A percentile compares a stretch with the other conserved stretches of the same genome.
Evolutionary conservation across 345 rosid species (phyloP).

Genomic region (Bretschneidera sinensis): DNA sequence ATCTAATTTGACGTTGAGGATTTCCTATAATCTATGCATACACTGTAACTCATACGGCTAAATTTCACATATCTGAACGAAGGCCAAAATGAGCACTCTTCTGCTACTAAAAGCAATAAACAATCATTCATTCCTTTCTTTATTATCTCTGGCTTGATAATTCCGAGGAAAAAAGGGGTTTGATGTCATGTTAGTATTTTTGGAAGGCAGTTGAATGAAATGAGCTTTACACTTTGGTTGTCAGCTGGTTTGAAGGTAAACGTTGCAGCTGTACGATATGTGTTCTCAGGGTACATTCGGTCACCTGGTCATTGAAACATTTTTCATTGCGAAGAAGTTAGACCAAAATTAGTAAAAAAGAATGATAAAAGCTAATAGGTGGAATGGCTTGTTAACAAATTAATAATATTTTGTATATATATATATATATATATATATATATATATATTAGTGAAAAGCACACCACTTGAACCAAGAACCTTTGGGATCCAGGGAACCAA

Average conservation of each 20-base stretch:
- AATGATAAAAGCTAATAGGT: no score
- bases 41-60: no score
- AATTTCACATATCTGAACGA: no score
- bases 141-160: conserved; percentile 14
- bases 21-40: no score
- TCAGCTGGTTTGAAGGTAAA: conserved; percentile 26
- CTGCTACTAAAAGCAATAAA: conserved; percentile 11
- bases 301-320: conserved; percentile 40
- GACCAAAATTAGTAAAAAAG: neutral
- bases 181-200: conserved; percentile 23
- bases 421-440: no score
- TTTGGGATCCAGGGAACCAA: no score
- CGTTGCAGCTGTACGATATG: conserved; percentile 46
- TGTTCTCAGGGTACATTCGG: conserved; percentile 60
- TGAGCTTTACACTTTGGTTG: conserved; percentile 31
- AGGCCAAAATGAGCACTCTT: conserved; percentile 5
- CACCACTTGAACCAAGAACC: no score
- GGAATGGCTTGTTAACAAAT: no score
- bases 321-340: neutral
- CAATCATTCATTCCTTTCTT: conserved; percentile 6
- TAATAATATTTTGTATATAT: no score
- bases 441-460: no score
- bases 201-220: conserved; percentile 10
- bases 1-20: no score
- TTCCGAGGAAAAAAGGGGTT: conserved; percentile 4